Evolutionary conservation across 345 rosid species (phyloP), one percentile per base, ranked within the genome.

Genomic region (Eucalyptus curtisii): DNA sequence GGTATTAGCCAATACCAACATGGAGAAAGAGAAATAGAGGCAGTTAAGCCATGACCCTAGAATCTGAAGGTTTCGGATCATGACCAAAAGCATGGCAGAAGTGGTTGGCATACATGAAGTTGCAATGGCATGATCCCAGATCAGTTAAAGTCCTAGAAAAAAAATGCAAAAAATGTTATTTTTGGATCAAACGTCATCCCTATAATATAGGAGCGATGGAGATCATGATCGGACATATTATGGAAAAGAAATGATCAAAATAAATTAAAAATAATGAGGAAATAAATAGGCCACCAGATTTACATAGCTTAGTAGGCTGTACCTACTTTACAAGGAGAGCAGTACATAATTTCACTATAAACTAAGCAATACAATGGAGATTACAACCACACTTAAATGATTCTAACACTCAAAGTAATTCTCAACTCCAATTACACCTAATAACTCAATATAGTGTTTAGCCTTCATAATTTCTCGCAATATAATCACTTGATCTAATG

Each of bases 231-330:
- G 12, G 0, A 59, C 66, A 59, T 59, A 53, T 55, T 22, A 0
- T 55, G 66, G 13, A 59, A 11, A 25, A 27, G 6, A 59, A 27
- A 11, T 0, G 7, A 25, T 59, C 31, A 25, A 55, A 55, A 55
- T 55, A 20, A 55, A 55, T 55, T 22, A 55, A 20, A 22, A 3
- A 55, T 12, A 55, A 55, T 22, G 8, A 53, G 12, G 12, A 53
- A 53, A 20, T 53, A 55, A 55, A 55, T 55, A 0, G 0, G 59
- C 27, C 12, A 55, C 12, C 1, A 0, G 11, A 22, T 55, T 20
- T 55, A 55, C 25, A 22, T 55, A 22, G 2, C 27, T 55, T 9
- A 22, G 27, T 55, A 9, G 27, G 59, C 20, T 5, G 5, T 53
- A 53, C 27, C 27, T 20, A 53, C 59, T 53, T 11, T 47, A 47